Base-by-base conservation (phyloP, 495 filamentous ascomycete genomes). In the Xylaria flabelliformis region DNA sequence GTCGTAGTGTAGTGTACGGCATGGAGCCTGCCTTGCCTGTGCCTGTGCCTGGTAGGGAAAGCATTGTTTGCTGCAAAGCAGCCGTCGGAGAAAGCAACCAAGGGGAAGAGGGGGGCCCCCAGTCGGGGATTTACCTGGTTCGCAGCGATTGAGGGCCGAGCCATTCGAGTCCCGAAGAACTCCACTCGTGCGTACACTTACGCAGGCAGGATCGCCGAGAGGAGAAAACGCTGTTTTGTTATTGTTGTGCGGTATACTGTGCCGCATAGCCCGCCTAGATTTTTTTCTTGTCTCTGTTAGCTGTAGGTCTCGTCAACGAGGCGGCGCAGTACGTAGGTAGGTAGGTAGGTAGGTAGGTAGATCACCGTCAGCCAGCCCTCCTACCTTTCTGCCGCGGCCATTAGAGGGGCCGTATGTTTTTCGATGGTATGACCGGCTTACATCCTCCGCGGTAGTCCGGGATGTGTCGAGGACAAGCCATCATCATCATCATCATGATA, bases 271-370 rank as follows among this genome's bases (percentile, higher is more conserved):
- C 58, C 58, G 58, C 29, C 58, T 61, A 32, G 9, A 12, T 34
- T 39, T 1, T 8, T 36, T 4, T 36, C 1, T 17, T 39, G 21
- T 34, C 15, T 10, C 10, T 29, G 61, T 64, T 44, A 17, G 39
- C 61, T 64, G 61, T 64, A 44, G 39, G 61, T 64, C 39, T 64
- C 61, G 61, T 64, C 21, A 64, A 29, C 21, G 61, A 44, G 61
- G 21, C 61, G 21, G 61, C 61, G 21, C 61, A 42, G 61, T n/a
- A n/a, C n/a, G n/a, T n/a, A n/a, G n/a, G n/a, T n/a, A n/a, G n/a
- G n/a, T n/a, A n/a, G n/a, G n/a, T n/a, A n/a, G n/a, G n/a, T n/a
- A n/a, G n/a, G n/a, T n/a, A n/a, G n/a, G n/a, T 61, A 34, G 34
- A 59, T 62, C 59, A 8, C 36, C 59, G 15, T 62, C 59, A 62